Conservation (phyloP, 495 filamentous ascomycete genomes). For the Lindgomyces ingoldianus region DNA sequence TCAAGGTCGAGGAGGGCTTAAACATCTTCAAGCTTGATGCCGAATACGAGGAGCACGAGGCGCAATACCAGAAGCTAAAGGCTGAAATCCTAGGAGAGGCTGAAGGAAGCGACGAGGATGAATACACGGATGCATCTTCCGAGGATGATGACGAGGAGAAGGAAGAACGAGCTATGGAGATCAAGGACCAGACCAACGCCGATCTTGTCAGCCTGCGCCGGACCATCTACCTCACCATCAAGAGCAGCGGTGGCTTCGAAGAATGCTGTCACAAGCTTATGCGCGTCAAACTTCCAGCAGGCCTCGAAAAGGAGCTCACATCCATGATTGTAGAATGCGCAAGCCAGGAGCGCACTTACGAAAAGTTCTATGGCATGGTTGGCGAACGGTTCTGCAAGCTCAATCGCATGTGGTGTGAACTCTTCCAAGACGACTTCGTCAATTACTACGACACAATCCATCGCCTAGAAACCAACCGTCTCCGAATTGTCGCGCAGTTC, state of each 20-base stretch:
- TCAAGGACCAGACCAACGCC: conserved; percentile 96
- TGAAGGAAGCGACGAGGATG: conserved; percentile 67
- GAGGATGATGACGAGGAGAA: conserved; percentile 82
- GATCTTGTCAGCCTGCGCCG: conserved; percentile 90
- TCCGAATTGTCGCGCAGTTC: conserved; percentile 92
- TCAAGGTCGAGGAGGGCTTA: conserved; percentile 78
- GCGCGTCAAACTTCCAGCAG: conserved; percentile 74
- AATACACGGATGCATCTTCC: conserved; percentile 69
- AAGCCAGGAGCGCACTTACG: conserved; percentile 91
- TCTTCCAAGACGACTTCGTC: conserved; percentile 84
- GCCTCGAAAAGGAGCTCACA: conserved; percentile 84
- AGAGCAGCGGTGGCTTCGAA: conserved; percentile 91
- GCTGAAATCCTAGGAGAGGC: conserved; percentile 93
- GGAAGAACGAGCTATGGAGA: conserved; percentile 76
- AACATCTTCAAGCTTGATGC: conserved; percentile 96
- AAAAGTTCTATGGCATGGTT: conserved; percentile 93
- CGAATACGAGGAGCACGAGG: conserved; percentile 88
- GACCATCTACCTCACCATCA: conserved; percentile 96
- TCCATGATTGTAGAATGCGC: conserved; percentile 97
- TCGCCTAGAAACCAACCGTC: conserved; percentile 88
- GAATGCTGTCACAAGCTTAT: conserved; percentile 85
- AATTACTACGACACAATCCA: conserved; percentile 98
- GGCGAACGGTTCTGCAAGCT: conserved; percentile 94
- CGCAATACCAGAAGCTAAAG: conserved; percentile 82
- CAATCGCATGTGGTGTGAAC: conserved; percentile 88